These are phyloP conservation scores for Allantophomopsis lycopodina DNA, from an alignment of 2,329 filamentous ascomycete species.

Conservation along the genomic window DNA sequence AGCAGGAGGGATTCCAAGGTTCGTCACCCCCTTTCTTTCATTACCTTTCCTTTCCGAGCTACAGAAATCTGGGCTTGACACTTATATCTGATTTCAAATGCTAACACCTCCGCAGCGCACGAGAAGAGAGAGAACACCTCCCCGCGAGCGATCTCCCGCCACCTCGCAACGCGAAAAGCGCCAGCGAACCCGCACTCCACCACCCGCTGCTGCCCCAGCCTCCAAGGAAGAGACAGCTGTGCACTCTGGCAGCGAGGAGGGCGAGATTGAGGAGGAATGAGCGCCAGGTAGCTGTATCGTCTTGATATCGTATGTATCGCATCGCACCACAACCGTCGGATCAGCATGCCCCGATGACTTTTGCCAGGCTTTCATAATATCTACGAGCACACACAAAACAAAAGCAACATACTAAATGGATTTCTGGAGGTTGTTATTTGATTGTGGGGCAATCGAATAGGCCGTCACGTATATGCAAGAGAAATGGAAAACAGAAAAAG, in stretches of 20 bases:
- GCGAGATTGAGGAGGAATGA: slow-evolving; percentile 84
- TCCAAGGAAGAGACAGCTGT: slow-evolving; percentile 29
- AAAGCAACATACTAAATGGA: too few relatives aligned
- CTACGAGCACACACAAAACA: neutral
- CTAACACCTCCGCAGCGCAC: slow-evolving; percentile 29
- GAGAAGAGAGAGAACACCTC: slow-evolving; percentile 37
- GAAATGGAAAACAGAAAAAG: slow-evolving; percentile 2
- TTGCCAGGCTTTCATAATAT: slow-evolving; percentile 3
- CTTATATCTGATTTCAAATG: neutral
- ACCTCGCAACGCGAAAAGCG: slow-evolving; percentile 35
- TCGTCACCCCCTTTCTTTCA: slow-evolving; percentile 1
- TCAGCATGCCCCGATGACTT: neutral
- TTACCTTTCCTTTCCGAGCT: neutral
- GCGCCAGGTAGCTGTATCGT: slow-evolving; percentile 1
- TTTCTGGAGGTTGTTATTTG: too few relatives aligned
- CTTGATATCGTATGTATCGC: slow-evolving; percentile 1
- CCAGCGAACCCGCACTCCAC: slow-evolving; percentile 43
- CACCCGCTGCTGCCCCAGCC: slow-evolving; percentile 17
- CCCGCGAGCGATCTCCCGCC: slow-evolving; percentile 42
- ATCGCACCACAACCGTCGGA: neutral
- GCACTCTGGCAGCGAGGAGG: slow-evolving; percentile 81
- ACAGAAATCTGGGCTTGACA: neutral
- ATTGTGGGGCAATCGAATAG: too few relatives aligned
- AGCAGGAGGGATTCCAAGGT: slow-evolving; percentile 53
- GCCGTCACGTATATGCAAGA: neutral